phyloP scores from a whole-genome alignment of 139 green algal species.

The Pseudopediastrum boryanum region DNA sequence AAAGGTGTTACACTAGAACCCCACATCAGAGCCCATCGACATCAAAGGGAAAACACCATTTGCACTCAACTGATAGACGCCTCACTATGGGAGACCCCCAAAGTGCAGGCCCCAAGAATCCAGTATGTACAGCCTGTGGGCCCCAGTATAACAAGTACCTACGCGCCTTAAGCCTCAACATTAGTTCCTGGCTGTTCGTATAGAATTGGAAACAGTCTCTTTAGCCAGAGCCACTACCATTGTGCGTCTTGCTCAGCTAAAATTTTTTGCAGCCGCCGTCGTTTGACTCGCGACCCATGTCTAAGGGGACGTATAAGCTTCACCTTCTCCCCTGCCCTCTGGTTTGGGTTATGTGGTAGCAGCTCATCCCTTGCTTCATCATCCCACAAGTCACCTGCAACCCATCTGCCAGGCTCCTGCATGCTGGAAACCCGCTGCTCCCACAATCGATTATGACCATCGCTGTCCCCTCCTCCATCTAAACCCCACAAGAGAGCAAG shows the following conservation, averaged over 20 bases:
- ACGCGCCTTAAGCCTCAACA: no score
- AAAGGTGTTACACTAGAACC: no score
- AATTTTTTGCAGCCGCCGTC: neutral
- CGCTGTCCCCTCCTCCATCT: neutral
- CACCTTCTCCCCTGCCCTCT: constrained; percentile 9
- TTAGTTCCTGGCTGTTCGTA: no score
- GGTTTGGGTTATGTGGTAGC: constrained; percentile 12
- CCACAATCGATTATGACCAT: neutral
- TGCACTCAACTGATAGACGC: no score
- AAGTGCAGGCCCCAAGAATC: no score
- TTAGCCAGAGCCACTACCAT: neutral
- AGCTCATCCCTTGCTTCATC: constrained; percentile 1
- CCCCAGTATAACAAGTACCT: no score
- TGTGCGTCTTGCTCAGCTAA: neutral
- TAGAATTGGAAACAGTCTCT: no score
- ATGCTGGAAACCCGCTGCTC: neutral
- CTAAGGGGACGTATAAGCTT: constrained; percentile 5
- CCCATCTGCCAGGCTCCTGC: neutral
- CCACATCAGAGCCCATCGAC: no score
- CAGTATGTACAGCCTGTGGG: no score
- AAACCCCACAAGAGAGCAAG: constrained; percentile 24
- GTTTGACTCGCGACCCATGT: neutral
- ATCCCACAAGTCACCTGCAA: neutral
- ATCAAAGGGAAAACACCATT: no score
- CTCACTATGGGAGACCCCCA: no score